These are phyloP conservation scores for Avena sativa DNA, from an alignment of 176 grass and related monocot species.

Conservation along the genomic window DNA sequence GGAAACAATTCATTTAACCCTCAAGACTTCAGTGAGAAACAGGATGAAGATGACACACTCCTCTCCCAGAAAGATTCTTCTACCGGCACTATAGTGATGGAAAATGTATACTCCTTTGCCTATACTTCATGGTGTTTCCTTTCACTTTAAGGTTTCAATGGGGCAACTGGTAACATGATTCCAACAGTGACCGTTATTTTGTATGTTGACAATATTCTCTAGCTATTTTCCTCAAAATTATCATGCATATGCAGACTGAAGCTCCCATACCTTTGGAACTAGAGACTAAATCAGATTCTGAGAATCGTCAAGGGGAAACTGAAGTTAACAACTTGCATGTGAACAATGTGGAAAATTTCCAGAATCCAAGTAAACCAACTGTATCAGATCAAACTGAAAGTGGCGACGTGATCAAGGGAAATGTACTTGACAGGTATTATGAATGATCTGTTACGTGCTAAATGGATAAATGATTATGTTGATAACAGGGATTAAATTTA, in stretches of 20 bases:
- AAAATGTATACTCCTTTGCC: slow-evolving; percentile 28
- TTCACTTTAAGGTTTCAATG: slow-evolving; percentile 23
- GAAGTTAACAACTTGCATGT: slow-evolving; percentile 31
- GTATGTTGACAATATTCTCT: slow-evolving; percentile 24
- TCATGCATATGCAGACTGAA: slow-evolving; percentile 52
- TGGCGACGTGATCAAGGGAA: slow-evolving; percentile 35
- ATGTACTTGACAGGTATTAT: slow-evolving; percentile 56
- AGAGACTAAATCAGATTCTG: slow-evolving; percentile 40
- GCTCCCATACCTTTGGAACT: slow-evolving; percentile 30
- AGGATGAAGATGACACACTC: slow-evolving; percentile 20
- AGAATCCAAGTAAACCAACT: slow-evolving; percentile 38
- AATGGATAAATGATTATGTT: slow-evolving; percentile 36
- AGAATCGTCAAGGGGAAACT: slow-evolving; percentile 34
- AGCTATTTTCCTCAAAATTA: slow-evolving; percentile 28
- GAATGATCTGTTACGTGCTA: slow-evolving; percentile 25
- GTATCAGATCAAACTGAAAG: slow-evolving; percentile 43
- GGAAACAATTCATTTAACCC: background rate
- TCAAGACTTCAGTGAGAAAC: background rate
- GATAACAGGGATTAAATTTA: slow-evolving; percentile 8
- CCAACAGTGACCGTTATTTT: slow-evolving; percentile 31
- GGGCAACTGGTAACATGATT: slow-evolving; percentile 20
- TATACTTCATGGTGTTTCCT: background rate
- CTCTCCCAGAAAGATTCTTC: slow-evolving; percentile 22
- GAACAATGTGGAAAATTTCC: slow-evolving; percentile 24
- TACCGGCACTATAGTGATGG: slow-evolving; percentile 20